Base-by-base conservation (phyloP, 352 stramenopile genomes). In the Peronospora destructor region DNA sequence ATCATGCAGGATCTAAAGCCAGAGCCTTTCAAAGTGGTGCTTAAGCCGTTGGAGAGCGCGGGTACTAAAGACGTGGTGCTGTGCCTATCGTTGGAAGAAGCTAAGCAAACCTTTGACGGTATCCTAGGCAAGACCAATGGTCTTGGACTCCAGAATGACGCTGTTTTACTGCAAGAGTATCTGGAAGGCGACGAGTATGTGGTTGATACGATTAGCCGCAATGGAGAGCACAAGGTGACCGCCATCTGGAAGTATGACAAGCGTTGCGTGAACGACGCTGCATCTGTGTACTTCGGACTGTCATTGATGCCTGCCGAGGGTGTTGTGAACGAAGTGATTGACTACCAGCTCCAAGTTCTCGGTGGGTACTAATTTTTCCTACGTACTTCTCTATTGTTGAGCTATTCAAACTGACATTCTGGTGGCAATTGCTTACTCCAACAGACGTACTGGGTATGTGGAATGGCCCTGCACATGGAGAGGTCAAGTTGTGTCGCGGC, bases 211-310 rank as follows among this genome's bases (percentile, higher is more conserved):
- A 93, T 98, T 10, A 96, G 77, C 48, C 84, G 82, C 41, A 71
- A 96, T 56, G 95, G 95, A 5, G 60, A 91, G 45, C 87, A 97
- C 69, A 98, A 98, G 58, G 84, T 98, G 37, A 87, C 88, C 29
- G 95, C 93, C 14, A 81, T 98, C 10, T 99, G 95, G 96, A 95
- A 96, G 63, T 98, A 98, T 64, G 95, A 98, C 68, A 98, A 98
- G 75, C 77, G 95, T 35, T 75, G 82, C 7, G 85, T 96, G 32
- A 98, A 98, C 61, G 65, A 91, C 43, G 90, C 89, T 5, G 85
- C 89, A 12, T 98, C 98, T 63, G 95, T 98, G 6, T 98, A 98
- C 66, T 97, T 93, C 45, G 77, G 79, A 4, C 53, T 93, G 11
- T 90, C 79, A 13, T 54, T 91, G 47, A 75, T 89, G 10, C 77